Percentiles rank a stretch among this genome's conserved stretches.
phyloP scores from a whole-genome alignment of 306 rosid species.

The Prinsepia uniflora region DNA sequence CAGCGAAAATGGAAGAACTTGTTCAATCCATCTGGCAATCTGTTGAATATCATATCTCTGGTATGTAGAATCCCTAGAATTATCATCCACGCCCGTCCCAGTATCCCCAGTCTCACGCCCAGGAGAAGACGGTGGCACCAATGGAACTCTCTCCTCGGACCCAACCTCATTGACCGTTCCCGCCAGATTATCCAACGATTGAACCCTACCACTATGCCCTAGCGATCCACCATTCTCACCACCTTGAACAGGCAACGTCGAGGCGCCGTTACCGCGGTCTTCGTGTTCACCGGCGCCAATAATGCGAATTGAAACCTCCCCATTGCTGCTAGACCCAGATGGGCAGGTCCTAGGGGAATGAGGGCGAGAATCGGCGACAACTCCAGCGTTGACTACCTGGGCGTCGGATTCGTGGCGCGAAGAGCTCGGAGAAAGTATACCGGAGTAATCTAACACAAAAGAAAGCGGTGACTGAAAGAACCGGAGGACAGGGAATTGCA shows the following conservation, averaged over 20 bases:
- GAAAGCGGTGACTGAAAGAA: slow-evolving; percentile 56
- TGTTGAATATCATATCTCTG: slow-evolving; percentile 74
- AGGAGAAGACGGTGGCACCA: slow-evolving; percentile 37
- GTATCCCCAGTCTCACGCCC: slow-evolving; percentile 36
- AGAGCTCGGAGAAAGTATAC: slow-evolving; percentile 42
- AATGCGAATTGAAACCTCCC: slow-evolving; percentile 61
- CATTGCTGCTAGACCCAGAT: slow-evolving; percentile 32
- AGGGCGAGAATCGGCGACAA: slow-evolving; percentile 26
- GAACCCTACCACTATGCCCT: slow-evolving; percentile 30
- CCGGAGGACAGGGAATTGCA: slow-evolving; percentile 43
- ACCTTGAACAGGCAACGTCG: slow-evolving; percentile 23
- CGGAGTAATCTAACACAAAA: slow-evolving; percentile 52
- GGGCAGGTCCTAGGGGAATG: slow-evolving; percentile 28
- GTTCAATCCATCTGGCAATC: slow-evolving; percentile 71
- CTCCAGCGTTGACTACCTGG: slow-evolving; percentile 31
- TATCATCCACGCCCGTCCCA: slow-evolving; percentile 39
- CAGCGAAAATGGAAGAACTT: slow-evolving; percentile 76
- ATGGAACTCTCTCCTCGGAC: slow-evolving; percentile 49
- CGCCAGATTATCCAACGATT: slow-evolving; percentile 35
- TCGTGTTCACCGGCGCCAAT: slow-evolving; percentile 46
- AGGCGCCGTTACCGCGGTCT: slow-evolving; percentile 12
- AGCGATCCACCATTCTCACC: slow-evolving; percentile 33
- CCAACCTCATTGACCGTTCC: slow-evolving; percentile 27
- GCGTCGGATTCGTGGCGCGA: slow-evolving; percentile 29
- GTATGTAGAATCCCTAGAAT: slow-evolving; percentile 49